Evolutionary conservation across 1,284 basidiomycete genomes (phyloP).

Genomic region (Cryptococcus wingfieldii): DNA sequence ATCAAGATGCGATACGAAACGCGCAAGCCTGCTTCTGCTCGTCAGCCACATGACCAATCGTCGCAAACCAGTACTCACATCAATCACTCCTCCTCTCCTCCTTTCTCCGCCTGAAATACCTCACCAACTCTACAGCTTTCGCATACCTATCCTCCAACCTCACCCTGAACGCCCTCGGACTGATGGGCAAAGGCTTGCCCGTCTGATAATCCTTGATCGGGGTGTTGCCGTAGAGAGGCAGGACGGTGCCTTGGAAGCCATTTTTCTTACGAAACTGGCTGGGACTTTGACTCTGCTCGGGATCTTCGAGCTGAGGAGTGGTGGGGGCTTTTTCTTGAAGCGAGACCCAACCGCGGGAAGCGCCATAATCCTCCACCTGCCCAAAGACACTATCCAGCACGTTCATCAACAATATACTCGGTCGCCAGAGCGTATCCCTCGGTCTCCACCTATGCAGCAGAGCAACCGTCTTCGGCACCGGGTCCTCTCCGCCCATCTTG

Average conservation of each 20-base stretch:
- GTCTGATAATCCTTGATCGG: conserved; percentile 21
- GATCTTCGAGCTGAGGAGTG: background rate
- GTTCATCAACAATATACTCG: conserved; percentile 25
- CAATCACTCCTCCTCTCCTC: too few relatives aligned
- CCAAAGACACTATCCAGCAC: conserved; percentile 23
- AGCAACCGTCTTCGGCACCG: background rate
- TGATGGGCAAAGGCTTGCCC: conserved; percentile 20
- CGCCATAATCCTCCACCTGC: background rate
- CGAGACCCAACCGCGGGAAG: background rate
- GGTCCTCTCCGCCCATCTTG: conserved; percentile 1
- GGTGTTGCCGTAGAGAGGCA: conserved; percentile 23
- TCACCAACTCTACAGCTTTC: conserved; percentile 33
- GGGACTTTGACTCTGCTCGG: background rate
- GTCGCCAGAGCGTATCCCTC: conserved; percentile 39
- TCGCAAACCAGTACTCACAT: too few relatives aligned
- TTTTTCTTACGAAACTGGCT: background rate
- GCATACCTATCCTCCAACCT: conserved; percentile 37
- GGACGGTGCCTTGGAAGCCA: conserved; percentile 3
- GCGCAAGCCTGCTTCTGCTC: too few relatives aligned
- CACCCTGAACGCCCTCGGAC: conserved; percentile 28
- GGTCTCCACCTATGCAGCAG: conserved; percentile 37
- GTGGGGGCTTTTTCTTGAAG: background rate
- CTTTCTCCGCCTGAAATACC: conserved; percentile 36
- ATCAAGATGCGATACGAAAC: too few relatives aligned
- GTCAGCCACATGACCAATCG: too few relatives aligned